Percentiles rank a stretch among this genome's conserved stretches.
These are phyloP conservation scores for Chytriomyces sp. DNA, from an alignment of 192 early-diverging fungal genomes.

Conservation along the genomic window DNA sequence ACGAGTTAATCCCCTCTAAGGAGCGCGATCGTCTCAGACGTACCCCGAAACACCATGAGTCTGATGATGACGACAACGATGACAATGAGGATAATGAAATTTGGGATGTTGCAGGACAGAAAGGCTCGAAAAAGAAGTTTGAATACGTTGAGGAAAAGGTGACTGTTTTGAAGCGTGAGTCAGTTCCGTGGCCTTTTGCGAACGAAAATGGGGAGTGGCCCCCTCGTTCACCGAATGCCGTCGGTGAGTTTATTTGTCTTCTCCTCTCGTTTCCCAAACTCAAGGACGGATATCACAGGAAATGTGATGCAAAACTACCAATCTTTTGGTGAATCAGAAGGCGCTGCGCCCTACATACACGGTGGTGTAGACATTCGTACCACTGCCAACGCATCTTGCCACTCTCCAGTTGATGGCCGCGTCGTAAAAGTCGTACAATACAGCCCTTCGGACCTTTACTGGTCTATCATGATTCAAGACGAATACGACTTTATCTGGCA, in stretches of 20 bases:
- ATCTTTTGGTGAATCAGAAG: background rate
- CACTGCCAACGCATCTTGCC: slow-evolving; percentile 4
- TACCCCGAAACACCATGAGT: background rate
- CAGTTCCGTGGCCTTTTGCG: slow-evolving; percentile 18
- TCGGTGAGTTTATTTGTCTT: background rate
- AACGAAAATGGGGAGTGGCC: slow-evolving; percentile 12
- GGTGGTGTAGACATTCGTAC: slow-evolving; percentile 19
- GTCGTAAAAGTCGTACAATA: slow-evolving; percentile 23
- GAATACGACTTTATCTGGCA: slow-evolving; percentile 27
- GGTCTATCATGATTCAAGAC: slow-evolving; percentile 19
- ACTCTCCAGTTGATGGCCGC: slow-evolving; percentile 10
- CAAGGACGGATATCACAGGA: background rate
- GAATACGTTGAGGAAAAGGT: slow-evolving; percentile 7
- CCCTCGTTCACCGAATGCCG: background rate
- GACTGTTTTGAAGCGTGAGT: background rate
- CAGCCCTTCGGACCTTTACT: background rate
- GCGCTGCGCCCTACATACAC: slow-evolving; percentile 3
- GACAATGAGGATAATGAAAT: background rate
- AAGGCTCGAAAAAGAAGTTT: background rate
- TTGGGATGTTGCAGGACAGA: background rate
- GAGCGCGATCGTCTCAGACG: background rate
- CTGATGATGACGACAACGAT: background rate
- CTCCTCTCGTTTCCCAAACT: background rate
- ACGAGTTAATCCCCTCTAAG: background rate
- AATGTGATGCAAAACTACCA: slow-evolving; percentile 1